phyloP scores from a whole-genome alignment of 2,329 filamentous ascomycete genomes.

The Aspergillus sp. region DNA sequence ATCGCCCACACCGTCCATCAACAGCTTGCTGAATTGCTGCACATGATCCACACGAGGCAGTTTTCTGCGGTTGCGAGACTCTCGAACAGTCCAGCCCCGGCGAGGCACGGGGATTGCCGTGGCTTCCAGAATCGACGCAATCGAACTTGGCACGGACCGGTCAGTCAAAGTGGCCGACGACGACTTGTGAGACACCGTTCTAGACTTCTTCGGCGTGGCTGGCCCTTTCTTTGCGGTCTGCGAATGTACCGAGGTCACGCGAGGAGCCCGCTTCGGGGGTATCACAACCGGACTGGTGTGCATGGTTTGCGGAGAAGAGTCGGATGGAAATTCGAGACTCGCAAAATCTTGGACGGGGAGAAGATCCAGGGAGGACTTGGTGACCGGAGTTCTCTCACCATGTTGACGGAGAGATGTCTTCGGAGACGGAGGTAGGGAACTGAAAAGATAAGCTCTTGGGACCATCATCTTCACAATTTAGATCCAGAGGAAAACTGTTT shows the following conservation, averaged over 20 bases:
- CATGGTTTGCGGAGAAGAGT: conserved; percentile 15
- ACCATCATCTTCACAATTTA: conserved; percentile 43
- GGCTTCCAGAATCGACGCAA: conserved; percentile 60
- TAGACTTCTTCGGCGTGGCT: conserved; percentile 22
- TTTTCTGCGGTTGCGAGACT: conserved; percentile 43
- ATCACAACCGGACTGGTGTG: conserved; percentile 39
- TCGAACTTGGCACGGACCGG: conserved; percentile 54
- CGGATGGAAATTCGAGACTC: conserved; percentile 19
- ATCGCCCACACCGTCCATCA: conserved; percentile 57
- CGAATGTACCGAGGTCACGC: conserved; percentile 22
- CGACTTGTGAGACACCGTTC: conserved; percentile 25
- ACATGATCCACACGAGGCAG: conserved; percentile 45
- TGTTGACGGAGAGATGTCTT: conserved; percentile 20
- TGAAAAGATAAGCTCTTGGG: conserved; percentile 42
- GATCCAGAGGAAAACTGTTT: conserved; percentile 15
- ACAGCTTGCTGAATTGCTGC: conserved; percentile 57
- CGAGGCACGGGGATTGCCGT: conserved; percentile 60
- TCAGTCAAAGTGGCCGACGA: conserved; percentile 32
- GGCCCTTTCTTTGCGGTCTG: conserved; percentile 18
- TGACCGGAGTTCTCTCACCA: conserved; percentile 17
- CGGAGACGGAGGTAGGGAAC: conserved; percentile 29
- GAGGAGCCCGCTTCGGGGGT: conserved; percentile 34
- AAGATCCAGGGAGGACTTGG: conserved; percentile 13
- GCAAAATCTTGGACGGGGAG: conserved; percentile 15
- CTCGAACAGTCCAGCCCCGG: conserved; percentile 40